Base-by-base conservation (phyloP, 140 eudicot species). In the Stevia rebaudiana region DNA sequence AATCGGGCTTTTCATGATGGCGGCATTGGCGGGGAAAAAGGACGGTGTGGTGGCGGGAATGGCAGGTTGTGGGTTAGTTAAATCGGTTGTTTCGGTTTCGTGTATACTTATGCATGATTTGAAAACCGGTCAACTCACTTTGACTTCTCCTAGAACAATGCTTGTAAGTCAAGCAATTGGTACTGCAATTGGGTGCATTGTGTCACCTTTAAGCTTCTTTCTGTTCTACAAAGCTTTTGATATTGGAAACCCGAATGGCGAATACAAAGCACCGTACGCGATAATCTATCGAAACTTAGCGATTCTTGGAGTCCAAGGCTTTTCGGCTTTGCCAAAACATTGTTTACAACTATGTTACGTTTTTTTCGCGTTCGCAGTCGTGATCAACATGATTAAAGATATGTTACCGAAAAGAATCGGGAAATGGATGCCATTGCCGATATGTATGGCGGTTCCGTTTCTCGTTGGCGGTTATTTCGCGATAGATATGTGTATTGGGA, bases 361-460 rank as follows among this genome's bases (percentile, higher is more conserved):
- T 19, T 89, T 83, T 52, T 86, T 89, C 43, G 80, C 79, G 0
- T 83, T 81, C 46, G 97, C 87, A 2, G 79, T 86, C 48, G 83
- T 15, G 21, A 55, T 86, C 10, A 89, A 89, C 40, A 49, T 83
- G 77, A 75, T 86, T 47, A 86, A 74, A 70, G 97, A 89, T 22
- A 0, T 83, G 19, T 47, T 63, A 41, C 91, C 88, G 0, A 64
- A 63, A 28, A 81, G 54, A 69, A 67, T 85, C 10, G 89, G 86
- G 2, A 83, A 81, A 44, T 89, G 91, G 92, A 77, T 89, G 85
- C 97, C 97, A 3, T 41, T 83, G 43, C 97, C 97, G 1, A 83
- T 81, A 77, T 86, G 89, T 10, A 89, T 89, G 97, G 97, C 92
- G 9, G 83, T 86, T 37, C 95, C 97, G 5, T 89, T 89, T 72